These are phyloP conservation scores for Fusarium torulosum DNA, from an alignment of 2,329 filamentous ascomycete genomes.

Conservation along the genomic window DNA sequence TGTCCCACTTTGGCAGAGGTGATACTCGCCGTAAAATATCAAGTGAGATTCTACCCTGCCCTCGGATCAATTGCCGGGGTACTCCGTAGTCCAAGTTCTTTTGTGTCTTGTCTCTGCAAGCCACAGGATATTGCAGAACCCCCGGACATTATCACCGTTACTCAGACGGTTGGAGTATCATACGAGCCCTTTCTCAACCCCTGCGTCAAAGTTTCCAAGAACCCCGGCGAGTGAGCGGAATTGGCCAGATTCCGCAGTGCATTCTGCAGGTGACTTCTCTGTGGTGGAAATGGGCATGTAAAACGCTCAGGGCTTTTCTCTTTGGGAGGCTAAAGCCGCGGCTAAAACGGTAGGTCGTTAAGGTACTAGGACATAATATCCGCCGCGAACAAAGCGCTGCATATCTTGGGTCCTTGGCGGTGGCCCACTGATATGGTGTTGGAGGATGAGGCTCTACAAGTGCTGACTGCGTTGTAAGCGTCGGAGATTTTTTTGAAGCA, in stretches of 20 bases:
- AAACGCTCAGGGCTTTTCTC: slow-evolving; percentile 1
- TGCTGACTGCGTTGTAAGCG: not conserved
- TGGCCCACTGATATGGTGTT: not conserved
- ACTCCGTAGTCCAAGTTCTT: not conserved
- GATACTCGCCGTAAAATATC: not conserved
- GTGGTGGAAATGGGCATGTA: not conserved
- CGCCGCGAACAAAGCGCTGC: not conserved
- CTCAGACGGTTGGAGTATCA: not conserved
- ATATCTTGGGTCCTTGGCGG: not conserved
- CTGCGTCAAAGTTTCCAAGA: not conserved
- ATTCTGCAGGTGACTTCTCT: not conserved
- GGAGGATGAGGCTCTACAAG: not conserved
- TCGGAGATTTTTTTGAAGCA: too few relatives aligned
- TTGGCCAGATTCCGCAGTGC: not conserved
- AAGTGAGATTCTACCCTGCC: not conserved
- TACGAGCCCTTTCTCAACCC: not conserved
- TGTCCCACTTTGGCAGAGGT: not conserved
- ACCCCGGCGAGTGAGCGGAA: not conserved
- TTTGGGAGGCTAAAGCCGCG: too few relatives aligned
- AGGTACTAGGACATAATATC: not conserved
- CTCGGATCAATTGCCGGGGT: not conserved
- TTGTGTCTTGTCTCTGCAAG: too few relatives aligned
- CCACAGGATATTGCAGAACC: too few relatives aligned
- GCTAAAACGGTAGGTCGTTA: too few relatives aligned
- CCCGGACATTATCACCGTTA: not conserved